phyloP scores from a whole-genome alignment of 345 rosid genomes.

The Salix viminalis region DNA sequence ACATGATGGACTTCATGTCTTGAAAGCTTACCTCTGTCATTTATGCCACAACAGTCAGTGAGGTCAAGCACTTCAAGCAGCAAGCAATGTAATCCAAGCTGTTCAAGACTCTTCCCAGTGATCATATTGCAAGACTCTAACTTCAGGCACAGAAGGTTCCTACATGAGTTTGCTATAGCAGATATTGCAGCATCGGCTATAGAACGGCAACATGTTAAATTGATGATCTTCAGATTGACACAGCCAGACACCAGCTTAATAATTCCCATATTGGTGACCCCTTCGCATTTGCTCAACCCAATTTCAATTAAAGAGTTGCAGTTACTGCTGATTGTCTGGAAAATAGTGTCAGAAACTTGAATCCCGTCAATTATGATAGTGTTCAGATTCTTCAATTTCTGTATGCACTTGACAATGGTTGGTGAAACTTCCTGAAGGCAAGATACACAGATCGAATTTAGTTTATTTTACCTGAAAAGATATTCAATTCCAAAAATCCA shows the following conservation, averaged over 20 bases:
- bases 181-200: slow-evolving; percentile 69
- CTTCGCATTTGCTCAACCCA: slow-evolving; percentile 71
- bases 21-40: slow-evolving; percentile 55
- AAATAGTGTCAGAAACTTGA: slow-evolving; percentile 46
- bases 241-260: slow-evolving; percentile 56
- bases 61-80: slow-evolving; percentile 79
- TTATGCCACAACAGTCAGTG: slow-evolving; percentile 70
- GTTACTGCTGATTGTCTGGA: slow-evolving; percentile 39
- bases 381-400: slow-evolving; percentile 56
- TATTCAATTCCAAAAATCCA: background rate
- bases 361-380: slow-evolving; percentile 57
- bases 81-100: slow-evolving; percentile 55
- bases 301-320: slow-evolving; percentile 64
- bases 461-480: background rate
- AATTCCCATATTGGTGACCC: slow-evolving; percentile 57
- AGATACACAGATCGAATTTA: slow-evolving; percentile 4
- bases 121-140: slow-evolving; percentile 80
- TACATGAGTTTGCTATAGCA: slow-evolving; percentile 64
- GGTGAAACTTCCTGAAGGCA: slow-evolving; percentile 52
- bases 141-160: slow-evolving; percentile 58
- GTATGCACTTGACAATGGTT: slow-evolving; percentile 34
- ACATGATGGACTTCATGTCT: background rate
- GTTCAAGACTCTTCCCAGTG: slow-evolving; percentile 69
- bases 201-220: slow-evolving; percentile 69
- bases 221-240: slow-evolving; percentile 46